Evolutionary conservation across 2,329 filamentous ascomycete species (phyloP).

Genomic region (Sclerotinia subarctica): DNA sequence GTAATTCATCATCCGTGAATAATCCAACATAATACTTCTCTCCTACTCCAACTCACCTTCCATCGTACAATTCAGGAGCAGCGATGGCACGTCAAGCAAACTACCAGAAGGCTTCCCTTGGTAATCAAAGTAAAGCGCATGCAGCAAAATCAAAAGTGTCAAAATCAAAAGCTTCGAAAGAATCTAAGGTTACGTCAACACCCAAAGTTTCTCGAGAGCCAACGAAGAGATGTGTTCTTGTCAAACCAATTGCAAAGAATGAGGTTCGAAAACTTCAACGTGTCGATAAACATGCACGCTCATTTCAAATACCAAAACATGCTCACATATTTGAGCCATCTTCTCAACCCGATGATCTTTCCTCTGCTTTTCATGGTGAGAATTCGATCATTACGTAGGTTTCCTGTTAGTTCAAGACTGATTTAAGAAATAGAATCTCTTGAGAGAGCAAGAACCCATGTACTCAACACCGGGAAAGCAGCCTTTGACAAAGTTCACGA

Average conservation of each 20-base stretch:
- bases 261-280: not conserved
- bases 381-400: not conserved
- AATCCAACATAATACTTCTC: not conserved
- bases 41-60: not conserved
- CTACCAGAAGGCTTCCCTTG: not conserved
- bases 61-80: too few species aligned
- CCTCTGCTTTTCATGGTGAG: not conserved
- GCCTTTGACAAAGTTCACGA: conserved; percentile 27
- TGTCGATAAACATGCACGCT: not conserved
- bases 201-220: not conserved
- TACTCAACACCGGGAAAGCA: conserved; percentile 19
- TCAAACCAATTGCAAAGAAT: conserved; percentile 12
- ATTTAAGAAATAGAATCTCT: conserved; percentile 28
- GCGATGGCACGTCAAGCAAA: conserved; percentile 4
- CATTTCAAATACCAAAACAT: not conserved
- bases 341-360: not conserved
- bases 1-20: not conserved
- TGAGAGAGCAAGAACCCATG: conserved; percentile 24
- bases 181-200: not conserved
- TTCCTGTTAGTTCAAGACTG: not conserved
- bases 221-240: not conserved
- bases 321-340: not conserved
- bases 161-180: not conserved
- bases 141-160: not conserved
- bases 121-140: not conserved